Evolutionary conservation across 176 grass and related monocot genomes (phyloP).

Genomic region (maize (Zea mays)): Zm-B73-REFERENCE-NAM-5.0 NC_050097.1:15000501-15001000

Average conservation of each 20-base stretch:
- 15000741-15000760: constrained; percentile 88
- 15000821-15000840: constrained; percentile 38
- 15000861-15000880: neutral
- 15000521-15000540: constrained; percentile 63
- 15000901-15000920: constrained; percentile 32
- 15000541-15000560: constrained; percentile 55
- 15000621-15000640: neutral
- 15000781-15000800: constrained; percentile 67
- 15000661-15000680: neutral
- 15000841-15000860: constrained; percentile 18
- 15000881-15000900: constrained; percentile 27
- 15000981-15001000: neutral
- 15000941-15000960: constrained; percentile 20
- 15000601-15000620: too few species aligned
- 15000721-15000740: constrained; percentile 90
- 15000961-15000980: constrained; percentile 40
- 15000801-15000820: constrained; percentile 41
- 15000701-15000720: constrained; percentile 45
- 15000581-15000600: constrained; percentile 10
- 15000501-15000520: constrained; percentile 41
- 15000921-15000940: constrained; percentile 40
- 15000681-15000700: neutral
- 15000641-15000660: too few species aligned
- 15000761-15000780: constrained; percentile 75
- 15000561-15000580: constrained; percentile 77